Evolutionary conservation across 352 stramenopile genomes (phyloP).

Genomic region (Blastocystis hominis): DNA sequence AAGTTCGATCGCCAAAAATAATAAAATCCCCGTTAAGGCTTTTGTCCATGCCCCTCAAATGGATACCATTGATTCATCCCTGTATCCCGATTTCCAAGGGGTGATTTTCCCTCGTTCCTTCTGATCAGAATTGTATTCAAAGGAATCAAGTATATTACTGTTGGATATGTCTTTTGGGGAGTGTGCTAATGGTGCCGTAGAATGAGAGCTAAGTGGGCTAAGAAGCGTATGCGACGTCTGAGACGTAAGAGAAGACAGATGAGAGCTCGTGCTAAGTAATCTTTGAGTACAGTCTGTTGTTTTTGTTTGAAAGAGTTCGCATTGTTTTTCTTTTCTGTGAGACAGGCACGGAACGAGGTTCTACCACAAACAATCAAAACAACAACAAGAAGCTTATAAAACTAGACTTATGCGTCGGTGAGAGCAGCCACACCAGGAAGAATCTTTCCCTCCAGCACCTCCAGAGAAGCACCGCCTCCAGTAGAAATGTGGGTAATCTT

Average conservation of each 20-base stretch:
- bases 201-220: constrained; percentile 55
- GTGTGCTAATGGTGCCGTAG: neutral
- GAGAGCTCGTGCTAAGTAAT: constrained; percentile 46
- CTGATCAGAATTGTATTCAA: too few species aligned
- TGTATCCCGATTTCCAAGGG: too few species aligned
- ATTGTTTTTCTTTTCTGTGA: too few species aligned
- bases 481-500: constrained; percentile 84
- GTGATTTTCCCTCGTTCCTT: too few species aligned
- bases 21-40: neutral
- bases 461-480: constrained; percentile 90
- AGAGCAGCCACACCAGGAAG: constrained; percentile 92
- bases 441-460: constrained; percentile 95
- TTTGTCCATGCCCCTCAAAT: neutral
- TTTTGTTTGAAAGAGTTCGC: too few species aligned
- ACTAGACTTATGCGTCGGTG: constrained; percentile 69
- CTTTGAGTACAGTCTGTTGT: too few species aligned
- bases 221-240: constrained; percentile 54
- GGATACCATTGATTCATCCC: neutral
- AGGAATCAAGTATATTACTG: too few species aligned
- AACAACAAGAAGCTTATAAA: constrained; percentile 48
- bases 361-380: neutral
- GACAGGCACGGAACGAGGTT: too few species aligned
- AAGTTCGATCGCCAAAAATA: neutral
- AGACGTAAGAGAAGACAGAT: constrained; percentile 51
- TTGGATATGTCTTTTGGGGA: too few species aligned